These are phyloP conservation scores for Rhododendron ovatum DNA, from an alignment of 148 eudicot genomes.

Conservation along the genomic window DNA sequence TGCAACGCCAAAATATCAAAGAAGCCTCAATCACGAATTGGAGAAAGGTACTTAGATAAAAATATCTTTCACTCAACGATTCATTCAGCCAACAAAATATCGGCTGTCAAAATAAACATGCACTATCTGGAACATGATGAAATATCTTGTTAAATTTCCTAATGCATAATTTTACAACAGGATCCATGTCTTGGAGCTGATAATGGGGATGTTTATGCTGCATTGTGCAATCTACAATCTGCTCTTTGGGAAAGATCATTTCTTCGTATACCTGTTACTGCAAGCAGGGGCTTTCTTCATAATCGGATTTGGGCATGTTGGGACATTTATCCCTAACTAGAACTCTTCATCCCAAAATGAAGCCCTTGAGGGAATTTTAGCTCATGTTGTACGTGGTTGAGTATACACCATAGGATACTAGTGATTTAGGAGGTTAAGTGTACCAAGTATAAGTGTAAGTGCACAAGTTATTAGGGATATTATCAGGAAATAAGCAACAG, in stretches of 20 bases:
- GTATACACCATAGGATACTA: not conserved
- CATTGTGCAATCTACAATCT: slow-evolving; percentile 30
- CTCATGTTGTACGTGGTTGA: not conserved
- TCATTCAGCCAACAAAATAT: not conserved
- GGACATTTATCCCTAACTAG: slow-evolving; percentile 12
- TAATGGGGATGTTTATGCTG: slow-evolving; percentile 32
- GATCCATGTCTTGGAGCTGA: slow-evolving; percentile 36
- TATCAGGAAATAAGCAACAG: not conserved
- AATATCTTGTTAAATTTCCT: not conserved
- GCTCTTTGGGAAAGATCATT: slow-evolving; percentile 29
- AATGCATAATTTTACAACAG: slow-evolving; percentile 16
- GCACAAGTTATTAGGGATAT: not conserved
- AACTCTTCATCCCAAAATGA: not conserved
- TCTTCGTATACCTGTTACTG: slow-evolving; percentile 32
- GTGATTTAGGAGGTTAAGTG: not conserved
- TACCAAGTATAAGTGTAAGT: not conserved
- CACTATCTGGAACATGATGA: not conserved
- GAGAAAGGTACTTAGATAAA: slow-evolving; percentile 21
- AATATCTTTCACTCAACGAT: not conserved
- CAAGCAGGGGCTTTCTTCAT: slow-evolving; percentile 43
- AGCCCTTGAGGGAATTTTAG: not conserved
- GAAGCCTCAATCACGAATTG: slow-evolving; percentile 21
- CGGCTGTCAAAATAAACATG: not conserved
- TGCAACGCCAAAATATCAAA: slow-evolving; percentile 17
- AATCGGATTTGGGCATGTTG: slow-evolving; percentile 32